These are phyloP conservation scores for Delonix regia DNA, from an alignment of 306 rosid species.

Conservation along the genomic window DNA sequence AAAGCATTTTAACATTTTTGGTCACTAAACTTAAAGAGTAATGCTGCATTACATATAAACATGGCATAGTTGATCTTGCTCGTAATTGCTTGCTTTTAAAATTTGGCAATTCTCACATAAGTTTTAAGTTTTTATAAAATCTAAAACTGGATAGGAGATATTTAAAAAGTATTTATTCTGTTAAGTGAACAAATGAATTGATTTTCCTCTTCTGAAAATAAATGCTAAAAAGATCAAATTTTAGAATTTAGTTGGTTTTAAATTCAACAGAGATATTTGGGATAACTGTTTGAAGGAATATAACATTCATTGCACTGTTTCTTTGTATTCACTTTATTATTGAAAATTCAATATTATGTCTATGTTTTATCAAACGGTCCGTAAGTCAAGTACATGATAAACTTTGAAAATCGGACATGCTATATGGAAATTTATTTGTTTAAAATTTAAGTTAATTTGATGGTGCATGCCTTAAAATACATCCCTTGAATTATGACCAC, in stretches of 20 bases:
- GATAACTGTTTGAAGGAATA: background rate
- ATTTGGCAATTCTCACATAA: background rate
- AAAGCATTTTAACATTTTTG: background rate
- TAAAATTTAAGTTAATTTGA: background rate
- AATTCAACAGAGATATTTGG: background rate
- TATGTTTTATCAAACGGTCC: background rate
- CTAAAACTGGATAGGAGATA: background rate
- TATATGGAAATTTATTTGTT: background rate
- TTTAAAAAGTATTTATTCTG: background rate
- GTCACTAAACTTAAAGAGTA: background rate
- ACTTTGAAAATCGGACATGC: background rate
- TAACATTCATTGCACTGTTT: background rate
- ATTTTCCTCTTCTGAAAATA: conserved; percentile 15
- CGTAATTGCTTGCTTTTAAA: background rate
- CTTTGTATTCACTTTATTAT: background rate
- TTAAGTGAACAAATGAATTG: background rate
- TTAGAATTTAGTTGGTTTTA: background rate
- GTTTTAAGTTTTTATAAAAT: background rate
- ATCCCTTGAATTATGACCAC: background rate
- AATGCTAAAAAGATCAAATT: background rate
- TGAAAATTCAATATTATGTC: background rate
- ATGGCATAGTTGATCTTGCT: background rate
- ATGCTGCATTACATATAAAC: background rate
- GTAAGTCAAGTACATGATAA: background rate
- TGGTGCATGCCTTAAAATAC: background rate